Conservation (phyloP, 2,329 filamentous ascomycete species). For the Colletotrichum sp. region DNA sequence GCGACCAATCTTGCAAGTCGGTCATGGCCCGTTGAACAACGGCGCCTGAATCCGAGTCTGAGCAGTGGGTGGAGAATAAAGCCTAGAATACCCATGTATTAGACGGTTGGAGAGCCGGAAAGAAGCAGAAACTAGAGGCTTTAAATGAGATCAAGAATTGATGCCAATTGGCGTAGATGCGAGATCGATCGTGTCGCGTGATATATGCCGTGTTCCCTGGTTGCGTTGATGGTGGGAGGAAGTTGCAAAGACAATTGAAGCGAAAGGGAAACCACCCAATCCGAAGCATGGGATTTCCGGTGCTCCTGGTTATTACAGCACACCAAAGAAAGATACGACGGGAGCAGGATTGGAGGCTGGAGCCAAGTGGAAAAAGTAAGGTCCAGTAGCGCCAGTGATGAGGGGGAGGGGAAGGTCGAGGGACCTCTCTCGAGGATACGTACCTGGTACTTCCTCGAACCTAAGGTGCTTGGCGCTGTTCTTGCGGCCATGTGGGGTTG, state of each 20-base stretch:
- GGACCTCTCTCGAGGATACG: not conserved
- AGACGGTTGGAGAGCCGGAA: not conserved
- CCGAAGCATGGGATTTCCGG: not conserved
- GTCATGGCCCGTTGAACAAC: not conserved
- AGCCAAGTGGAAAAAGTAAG: constrained; percentile 17
- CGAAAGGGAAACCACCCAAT: not conserved
- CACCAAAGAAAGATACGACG: not conserved
- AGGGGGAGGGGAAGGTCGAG: not conserved
- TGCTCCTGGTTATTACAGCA: not conserved
- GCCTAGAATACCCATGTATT: not conserved
- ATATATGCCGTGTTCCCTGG: not conserved
- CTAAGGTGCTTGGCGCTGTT: not conserved
- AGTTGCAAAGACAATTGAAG: not conserved
- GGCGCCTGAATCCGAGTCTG: not conserved
- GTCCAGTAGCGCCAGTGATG: not conserved
- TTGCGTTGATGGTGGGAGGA: not conserved
- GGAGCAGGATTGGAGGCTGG: not conserved
- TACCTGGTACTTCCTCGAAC: not conserved
- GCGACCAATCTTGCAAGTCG: not conserved
- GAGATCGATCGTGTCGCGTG: not conserved
- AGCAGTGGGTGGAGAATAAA: not conserved
- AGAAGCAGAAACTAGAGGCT: not conserved
- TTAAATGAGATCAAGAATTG: not conserved
- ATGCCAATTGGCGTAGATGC: not conserved
- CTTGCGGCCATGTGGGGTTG: not conserved